These are phyloP conservation scores for Calvatia gigantea DNA, from an alignment of 768 basidiomycete genomes.

Conservation along the genomic window DNA sequence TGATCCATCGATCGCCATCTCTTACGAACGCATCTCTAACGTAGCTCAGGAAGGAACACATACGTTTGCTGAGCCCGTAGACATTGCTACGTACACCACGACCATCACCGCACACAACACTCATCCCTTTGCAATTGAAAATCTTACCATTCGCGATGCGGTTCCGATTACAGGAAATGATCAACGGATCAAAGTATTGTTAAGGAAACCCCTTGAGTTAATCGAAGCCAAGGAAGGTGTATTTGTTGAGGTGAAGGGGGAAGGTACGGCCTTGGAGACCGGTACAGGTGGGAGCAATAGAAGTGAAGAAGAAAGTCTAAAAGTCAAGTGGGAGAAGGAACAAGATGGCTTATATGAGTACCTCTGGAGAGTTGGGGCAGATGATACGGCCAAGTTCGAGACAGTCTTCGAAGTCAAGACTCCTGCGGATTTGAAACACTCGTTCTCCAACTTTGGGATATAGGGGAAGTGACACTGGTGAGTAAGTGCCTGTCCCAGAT, in stretches of 20 bases:
- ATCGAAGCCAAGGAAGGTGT: constrained; percentile 42
- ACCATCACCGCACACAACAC: constrained; percentile 44
- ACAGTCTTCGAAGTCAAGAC: constrained; percentile 42
- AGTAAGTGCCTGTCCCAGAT: not conserved
- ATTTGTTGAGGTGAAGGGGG: constrained; percentile 17
- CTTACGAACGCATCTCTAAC: constrained; percentile 38
- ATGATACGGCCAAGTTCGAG: constrained; percentile 28
- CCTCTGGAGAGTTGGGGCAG: constrained; percentile 20
- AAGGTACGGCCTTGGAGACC: not conserved
- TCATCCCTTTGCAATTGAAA: constrained; percentile 40
- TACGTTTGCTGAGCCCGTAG: constrained; percentile 40
- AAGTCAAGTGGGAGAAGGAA: constrained; percentile 18
- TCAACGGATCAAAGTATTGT: constrained; percentile 38
- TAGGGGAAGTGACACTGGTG: not conserved
- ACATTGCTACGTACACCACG: constrained; percentile 42
- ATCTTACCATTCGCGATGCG: constrained; percentile 44
- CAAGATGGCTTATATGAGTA: constrained; percentile 45
- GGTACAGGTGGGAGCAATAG: no score
- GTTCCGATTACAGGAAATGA: constrained; percentile 38
- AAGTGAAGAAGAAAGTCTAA: constrained; percentile 20
- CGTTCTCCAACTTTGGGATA: not conserved
- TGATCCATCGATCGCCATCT: constrained; percentile 39
- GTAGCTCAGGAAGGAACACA: constrained; percentile 33
- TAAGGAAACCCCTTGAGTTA: constrained; percentile 44
- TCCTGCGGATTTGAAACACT: not conserved